These are phyloP conservation scores for Margaritispora aquatica DNA, from an alignment of 495 filamentous ascomycete genomes.

Conservation along the genomic window DNA sequence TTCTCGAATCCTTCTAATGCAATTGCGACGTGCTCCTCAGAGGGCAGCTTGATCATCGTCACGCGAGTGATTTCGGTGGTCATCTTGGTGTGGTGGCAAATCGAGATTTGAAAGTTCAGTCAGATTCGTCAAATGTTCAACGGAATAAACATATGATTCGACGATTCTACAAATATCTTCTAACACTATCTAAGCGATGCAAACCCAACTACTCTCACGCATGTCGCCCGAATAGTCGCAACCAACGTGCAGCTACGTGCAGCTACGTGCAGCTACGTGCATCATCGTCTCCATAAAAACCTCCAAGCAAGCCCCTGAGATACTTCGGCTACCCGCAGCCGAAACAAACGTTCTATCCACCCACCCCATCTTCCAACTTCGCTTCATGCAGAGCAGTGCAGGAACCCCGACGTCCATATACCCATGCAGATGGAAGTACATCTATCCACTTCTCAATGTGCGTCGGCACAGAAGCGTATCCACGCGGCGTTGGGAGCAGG, in stretches of 20 bases:
- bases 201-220: no score
- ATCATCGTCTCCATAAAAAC: neutral
- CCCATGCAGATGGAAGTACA: neutral
- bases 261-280: no score
- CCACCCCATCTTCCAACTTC: neutral
- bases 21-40: neutral
- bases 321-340: slow-evolving; percentile 8
- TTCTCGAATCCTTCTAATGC: slow-evolving; percentile 15
- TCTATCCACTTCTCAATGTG: neutral
- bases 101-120: no score
- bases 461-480: neutral
- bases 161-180: no score
- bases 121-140: neutral
- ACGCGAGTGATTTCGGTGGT: slow-evolving; percentile 10
- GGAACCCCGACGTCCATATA: neutral
- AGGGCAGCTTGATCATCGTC: slow-evolving; percentile 8
- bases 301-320: neutral
- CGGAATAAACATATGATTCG: neutral
- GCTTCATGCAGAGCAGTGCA: no score
- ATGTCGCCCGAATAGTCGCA: no score
- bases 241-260: no score
- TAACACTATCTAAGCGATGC: no score
- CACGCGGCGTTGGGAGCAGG: neutral
- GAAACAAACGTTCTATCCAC: neutral
- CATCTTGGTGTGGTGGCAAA: slow-evolving; percentile 3